Evolutionary conservation across 2,329 filamentous ascomycete genomes (phyloP).

Genomic region (Curvularia sp.): DNA sequence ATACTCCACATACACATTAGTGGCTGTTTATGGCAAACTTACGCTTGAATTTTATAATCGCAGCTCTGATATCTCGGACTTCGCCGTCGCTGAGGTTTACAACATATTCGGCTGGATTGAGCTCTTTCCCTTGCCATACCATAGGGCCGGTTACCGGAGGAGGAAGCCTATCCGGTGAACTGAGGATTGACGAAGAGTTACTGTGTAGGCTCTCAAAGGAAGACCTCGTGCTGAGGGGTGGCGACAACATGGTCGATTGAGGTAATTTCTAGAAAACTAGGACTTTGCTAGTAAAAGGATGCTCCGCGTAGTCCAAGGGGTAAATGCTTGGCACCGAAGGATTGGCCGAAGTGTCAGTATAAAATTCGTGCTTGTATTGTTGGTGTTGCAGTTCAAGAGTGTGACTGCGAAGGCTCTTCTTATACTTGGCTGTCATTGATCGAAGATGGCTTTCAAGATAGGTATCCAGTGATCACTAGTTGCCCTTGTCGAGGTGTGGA

Average conservation of each 20-base stretch:
- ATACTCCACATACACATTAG: neutral
- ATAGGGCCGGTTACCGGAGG: slow-evolving; percentile 41
- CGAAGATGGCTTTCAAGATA: slow-evolving; percentile 2
- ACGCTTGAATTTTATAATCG: slow-evolving; percentile 46
- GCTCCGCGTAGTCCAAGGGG: neutral
- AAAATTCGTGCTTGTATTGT: neutral
- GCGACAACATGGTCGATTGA: slow-evolving; percentile 33
- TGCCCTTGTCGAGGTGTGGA: slow-evolving; percentile 9
- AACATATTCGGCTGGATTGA: slow-evolving; percentile 39
- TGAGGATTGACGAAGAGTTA: slow-evolving; percentile 26
- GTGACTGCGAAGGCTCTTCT: slow-evolving; percentile 12
- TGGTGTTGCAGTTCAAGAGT: slow-evolving; percentile 6
- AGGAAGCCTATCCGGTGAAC: slow-evolving; percentile 40
- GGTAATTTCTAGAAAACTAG: neutral
- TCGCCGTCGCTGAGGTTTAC: slow-evolving; percentile 36
- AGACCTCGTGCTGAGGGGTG: slow-evolving; percentile 37
- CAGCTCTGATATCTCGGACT: slow-evolving; percentile 41
- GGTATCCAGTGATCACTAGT: slow-evolving; percentile 11
- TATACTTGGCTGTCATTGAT: slow-evolving; percentile 12
- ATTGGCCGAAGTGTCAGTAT: neutral
- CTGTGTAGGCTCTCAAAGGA: slow-evolving; percentile 46
- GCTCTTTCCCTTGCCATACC: slow-evolving; percentile 44
- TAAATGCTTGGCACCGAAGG: neutral
- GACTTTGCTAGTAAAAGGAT: neutral
- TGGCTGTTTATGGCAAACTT: slow-evolving; percentile 15